These are phyloP conservation scores for Bruguiera sexangula DNA, from an alignment of 345 rosid genomes.

Conservation along the genomic window DNA sequence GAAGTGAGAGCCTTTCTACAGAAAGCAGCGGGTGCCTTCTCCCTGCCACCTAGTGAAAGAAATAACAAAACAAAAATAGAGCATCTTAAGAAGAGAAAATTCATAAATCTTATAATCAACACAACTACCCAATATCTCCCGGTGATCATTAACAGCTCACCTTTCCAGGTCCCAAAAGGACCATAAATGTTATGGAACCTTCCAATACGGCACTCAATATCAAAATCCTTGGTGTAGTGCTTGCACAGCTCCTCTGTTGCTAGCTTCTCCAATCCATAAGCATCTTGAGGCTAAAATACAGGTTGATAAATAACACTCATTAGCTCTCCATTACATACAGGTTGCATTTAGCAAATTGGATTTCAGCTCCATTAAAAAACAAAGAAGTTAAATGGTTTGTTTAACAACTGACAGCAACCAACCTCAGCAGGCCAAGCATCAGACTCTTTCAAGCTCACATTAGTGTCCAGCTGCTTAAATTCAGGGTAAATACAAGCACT, in stretches of 20 bases:
- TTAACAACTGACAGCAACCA: conserved; percentile 22
- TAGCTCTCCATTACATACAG: background rate
- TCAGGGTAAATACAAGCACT: conserved; percentile 99
- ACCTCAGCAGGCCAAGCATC: conserved; percentile 99
- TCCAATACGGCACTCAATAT: conserved; percentile 90
- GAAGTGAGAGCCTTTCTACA: conserved; percentile 92
- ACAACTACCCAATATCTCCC: background rate
- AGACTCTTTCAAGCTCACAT: conserved; percentile 96
- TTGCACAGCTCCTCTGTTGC: conserved; percentile 97
- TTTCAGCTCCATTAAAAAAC: too few relatives aligned
- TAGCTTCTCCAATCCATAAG: conserved; percentile 98
- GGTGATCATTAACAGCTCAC: conserved; percentile 28
- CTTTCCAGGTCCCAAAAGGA: conserved; percentile 99
- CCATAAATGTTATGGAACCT: conserved; percentile 98
- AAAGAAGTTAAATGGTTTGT: too few relatives aligned
- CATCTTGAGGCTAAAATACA: conserved; percentile 92
- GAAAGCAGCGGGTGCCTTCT: conserved; percentile 99
- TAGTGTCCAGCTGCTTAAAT: conserved; percentile 95
- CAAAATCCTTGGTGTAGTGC: conserved; percentile 94
- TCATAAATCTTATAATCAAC: background rate
- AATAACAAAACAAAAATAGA: background rate
- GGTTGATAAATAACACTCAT: background rate
- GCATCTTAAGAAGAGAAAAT: background rate
- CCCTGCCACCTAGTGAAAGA: conserved; percentile 79
- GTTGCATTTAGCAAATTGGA: background rate